Percentiles rank a stretch among this genome's conserved stretches.
These are phyloP conservation scores for Cinchona pubescens DNA, from an alignment of 257 asterid genomes.

Conservation along the genomic window DNA sequence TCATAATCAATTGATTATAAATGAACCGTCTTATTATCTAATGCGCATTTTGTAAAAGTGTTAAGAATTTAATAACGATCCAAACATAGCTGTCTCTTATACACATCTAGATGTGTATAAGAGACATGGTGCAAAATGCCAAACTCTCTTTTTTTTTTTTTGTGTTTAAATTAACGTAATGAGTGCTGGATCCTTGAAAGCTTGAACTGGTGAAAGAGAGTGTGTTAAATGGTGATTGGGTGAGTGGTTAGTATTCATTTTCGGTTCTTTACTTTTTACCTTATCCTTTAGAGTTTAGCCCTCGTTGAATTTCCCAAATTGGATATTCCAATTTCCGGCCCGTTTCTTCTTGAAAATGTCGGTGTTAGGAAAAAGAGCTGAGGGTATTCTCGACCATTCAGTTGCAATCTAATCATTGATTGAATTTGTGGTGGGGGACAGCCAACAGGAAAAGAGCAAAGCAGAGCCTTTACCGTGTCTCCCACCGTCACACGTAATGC, in stretches of 20 bases:
- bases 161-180: too few relatives aligned
- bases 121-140: too few relatives aligned
- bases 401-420: not conserved
- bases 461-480: not conserved
- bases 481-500: not conserved
- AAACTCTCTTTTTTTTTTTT: too few relatives aligned
- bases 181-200: too few relatives aligned
- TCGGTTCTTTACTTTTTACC: not conserved
- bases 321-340: not conserved
- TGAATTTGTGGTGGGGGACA: conserved; percentile 5
- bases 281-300: not conserved
- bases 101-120: too few relatives aligned
- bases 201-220: too few relatives aligned
- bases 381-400: conserved; percentile 16
- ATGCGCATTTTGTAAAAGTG: too few relatives aligned
- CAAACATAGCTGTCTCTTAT: too few relatives aligned
- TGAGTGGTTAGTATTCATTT: not conserved
- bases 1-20: too few relatives aligned
- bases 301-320: not conserved
- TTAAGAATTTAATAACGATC: too few relatives aligned
- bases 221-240: not conserved
- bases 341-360: conserved; percentile 11
- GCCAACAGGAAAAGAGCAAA: not conserved
- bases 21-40: too few relatives aligned
- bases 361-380: conserved; percentile 5